Conservation (phyloP, 2,329 filamentous ascomycete genomes). For the Neopestalotiopsis sp. region DNA sequence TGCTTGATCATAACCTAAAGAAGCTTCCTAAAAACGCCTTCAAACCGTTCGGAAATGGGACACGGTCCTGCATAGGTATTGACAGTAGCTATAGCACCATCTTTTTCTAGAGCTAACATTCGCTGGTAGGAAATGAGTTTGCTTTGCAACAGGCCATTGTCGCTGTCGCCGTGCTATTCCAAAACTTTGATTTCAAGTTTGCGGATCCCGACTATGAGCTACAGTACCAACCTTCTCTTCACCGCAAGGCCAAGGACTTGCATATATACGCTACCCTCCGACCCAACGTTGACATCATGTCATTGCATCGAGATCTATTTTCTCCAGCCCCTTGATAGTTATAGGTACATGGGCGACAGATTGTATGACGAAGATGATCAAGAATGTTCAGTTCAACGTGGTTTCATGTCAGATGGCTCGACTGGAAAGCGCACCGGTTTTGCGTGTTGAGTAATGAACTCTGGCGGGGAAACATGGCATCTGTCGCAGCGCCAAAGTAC, state of each 20-base stretch:
- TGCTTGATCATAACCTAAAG: slow-evolving; percentile 73
- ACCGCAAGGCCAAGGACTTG: not conserved
- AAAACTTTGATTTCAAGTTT: slow-evolving; percentile 65
- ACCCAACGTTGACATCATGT: not conserved
- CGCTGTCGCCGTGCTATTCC: slow-evolving; percentile 60
- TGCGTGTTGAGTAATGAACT: no score
- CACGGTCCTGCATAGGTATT: slow-evolving; percentile 73
- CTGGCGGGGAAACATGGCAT: no score
- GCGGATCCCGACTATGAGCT: slow-evolving; percentile 56
- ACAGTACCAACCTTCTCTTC: not conserved
- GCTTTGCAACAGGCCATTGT: slow-evolving; percentile 76
- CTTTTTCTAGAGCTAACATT: not conserved
- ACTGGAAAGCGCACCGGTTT: no score
- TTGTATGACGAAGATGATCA: no score
- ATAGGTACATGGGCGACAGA: not conserved
- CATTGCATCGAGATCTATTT: not conserved
- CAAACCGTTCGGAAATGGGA: slow-evolving; percentile 79
- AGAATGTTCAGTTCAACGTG: no score
- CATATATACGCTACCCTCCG: not conserved
- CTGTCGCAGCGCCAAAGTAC: no score
- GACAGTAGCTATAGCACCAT: slow-evolving; percentile 34
- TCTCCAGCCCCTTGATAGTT: not conserved
- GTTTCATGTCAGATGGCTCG: no score
- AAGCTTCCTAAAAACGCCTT: slow-evolving; percentile 66
- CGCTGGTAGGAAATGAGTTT: slow-evolving; percentile 47